Conservation (phyloP, 768 basidiomycete genomes). For the Rubroboletus pulcherrimus region DNA sequence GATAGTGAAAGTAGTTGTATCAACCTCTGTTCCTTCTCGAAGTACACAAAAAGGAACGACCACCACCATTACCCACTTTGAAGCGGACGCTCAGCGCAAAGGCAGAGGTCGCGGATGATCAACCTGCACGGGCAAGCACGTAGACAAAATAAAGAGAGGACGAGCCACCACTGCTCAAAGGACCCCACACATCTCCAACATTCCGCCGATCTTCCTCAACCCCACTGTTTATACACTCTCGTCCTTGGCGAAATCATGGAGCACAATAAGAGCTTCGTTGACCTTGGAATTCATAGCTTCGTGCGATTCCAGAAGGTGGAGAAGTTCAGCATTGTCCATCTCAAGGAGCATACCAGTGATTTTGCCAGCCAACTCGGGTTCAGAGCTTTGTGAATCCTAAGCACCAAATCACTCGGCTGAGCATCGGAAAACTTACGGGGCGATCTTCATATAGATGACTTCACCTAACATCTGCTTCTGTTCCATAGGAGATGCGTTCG, state of each 20-base stretch:
- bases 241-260: constrained; percentile 74
- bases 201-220: neutral
- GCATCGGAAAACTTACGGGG: constrained; percentile 46
- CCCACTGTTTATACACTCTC: constrained; percentile 14
- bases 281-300: constrained; percentile 89
- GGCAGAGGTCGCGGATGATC: constrained; percentile 38
- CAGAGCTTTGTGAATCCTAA: constrained; percentile 43
- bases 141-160: constrained; percentile 44
- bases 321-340: constrained; percentile 95
- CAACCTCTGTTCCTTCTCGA: constrained; percentile 52
- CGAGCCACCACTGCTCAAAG: constrained; percentile 43
- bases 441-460: constrained; percentile 90
- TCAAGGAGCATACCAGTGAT: constrained; percentile 98
- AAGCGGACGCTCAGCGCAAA: constrained; percentile 35
- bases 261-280: constrained; percentile 82
- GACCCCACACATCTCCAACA: constrained; percentile 17
- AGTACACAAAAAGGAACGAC: constrained; percentile 54
- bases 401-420: constrained; percentile 1
- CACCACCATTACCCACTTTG: constrained; percentile 44
- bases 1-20: constrained; percentile 50
- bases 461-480: constrained; percentile 99
- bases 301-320: constrained; percentile 79
- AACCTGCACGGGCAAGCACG: constrained; percentile 33
- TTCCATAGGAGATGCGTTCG: constrained; percentile 63
- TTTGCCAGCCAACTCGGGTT: constrained; percentile 95